Evolutionary conservation across 495 filamentous ascomycete species (phyloP).

Genomic region (Tirmania nivea): DNA sequence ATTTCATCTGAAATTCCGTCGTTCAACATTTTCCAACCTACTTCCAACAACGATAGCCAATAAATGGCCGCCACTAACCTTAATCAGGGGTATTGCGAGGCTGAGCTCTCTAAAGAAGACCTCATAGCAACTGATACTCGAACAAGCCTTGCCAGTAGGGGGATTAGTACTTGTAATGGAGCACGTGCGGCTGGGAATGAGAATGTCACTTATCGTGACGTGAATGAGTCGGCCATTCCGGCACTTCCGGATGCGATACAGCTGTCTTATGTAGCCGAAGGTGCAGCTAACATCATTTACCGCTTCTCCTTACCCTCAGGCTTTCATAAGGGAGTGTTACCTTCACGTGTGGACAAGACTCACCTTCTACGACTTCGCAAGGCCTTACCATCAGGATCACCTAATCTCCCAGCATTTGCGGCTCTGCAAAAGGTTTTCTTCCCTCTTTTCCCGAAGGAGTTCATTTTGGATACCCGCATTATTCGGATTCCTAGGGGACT

Average conservation of each 20-base stretch:
- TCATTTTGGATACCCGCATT: conserved; percentile 10
- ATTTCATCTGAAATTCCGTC: too few species aligned
- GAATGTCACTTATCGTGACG: not conserved
- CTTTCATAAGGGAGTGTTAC: not conserved
- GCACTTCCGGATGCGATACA: conserved; percentile 4
- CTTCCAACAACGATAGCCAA: too few species aligned
- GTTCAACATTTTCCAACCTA: too few species aligned
- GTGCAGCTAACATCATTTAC: conserved; percentile 20
- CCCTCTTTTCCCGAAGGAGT: conserved; percentile 12
- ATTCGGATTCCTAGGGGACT: conserved; percentile 9
- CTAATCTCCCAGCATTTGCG: conserved; percentile 10
- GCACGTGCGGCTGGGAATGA: too few species aligned
- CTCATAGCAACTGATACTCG: too few species aligned
- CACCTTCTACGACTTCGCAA: conserved; percentile 17
- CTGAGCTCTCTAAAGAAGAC: too few species aligned
- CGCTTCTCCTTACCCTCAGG: conserved; percentile 4
- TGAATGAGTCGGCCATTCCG: conserved; percentile 3
- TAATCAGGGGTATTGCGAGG: too few species aligned
- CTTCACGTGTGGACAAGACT: not conserved
- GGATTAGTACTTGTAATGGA: too few species aligned
- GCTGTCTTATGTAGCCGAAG: conserved; percentile 15
- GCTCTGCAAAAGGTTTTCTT: conserved; percentile 13
- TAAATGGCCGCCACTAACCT: too few species aligned
- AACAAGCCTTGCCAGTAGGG: too few species aligned
- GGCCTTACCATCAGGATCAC: conserved; percentile 15